A percentile compares a stretch with the other conserved stretches of the same genome.
Evolutionary conservation across 108 stramenopile species (phyloP).

Genomic region (Nannochloropsis granulata): DNA sequence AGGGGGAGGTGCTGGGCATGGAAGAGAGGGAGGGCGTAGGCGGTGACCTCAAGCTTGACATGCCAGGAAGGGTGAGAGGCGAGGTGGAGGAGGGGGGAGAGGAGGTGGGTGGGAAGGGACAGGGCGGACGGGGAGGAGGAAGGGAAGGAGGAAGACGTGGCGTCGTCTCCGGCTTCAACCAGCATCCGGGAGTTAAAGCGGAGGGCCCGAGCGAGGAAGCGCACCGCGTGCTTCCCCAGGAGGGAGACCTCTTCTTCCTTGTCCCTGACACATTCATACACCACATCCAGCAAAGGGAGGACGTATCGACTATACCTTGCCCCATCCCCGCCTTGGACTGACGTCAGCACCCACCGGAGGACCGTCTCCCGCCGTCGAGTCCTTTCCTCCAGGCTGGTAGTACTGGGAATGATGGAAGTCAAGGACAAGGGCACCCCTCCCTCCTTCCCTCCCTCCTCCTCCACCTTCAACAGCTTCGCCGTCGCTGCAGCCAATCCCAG

Average conservation of each 20-base stretch:
- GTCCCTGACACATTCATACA: not conserved
- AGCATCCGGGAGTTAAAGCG: not conserved
- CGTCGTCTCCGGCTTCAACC: not conserved
- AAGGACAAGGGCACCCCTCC: not conserved
- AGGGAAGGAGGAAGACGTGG: not conserved
- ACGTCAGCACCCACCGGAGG: not conserved
- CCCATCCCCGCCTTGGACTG: not conserved
- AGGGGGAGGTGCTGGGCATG: conserved; percentile 8
- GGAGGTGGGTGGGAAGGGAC: not conserved
- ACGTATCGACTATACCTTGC: not conserved
- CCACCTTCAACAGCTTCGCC: not conserved
- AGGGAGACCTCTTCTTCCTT: not conserved
- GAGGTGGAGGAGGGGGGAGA: conserved; percentile 14
- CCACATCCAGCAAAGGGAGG: not conserved
- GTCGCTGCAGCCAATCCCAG: not conserved
- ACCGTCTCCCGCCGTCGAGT: not conserved
- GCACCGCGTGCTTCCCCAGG: not conserved
- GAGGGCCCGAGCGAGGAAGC: not conserved
- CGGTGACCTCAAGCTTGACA: conserved; percentile 4
- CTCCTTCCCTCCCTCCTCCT: not conserved
- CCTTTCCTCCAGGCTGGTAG: not conserved
- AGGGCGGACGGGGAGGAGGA: not conserved
- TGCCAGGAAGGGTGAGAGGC: conserved; percentile 10
- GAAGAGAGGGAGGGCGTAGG: not conserved
- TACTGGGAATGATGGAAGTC: too few relatives aligned